A percentile compares a stretch with the other conserved stretches of the same genome.
Conservation (phyloP, 1,284 basidiomycete genomes). For the Leccinum subatratum region DNA sequence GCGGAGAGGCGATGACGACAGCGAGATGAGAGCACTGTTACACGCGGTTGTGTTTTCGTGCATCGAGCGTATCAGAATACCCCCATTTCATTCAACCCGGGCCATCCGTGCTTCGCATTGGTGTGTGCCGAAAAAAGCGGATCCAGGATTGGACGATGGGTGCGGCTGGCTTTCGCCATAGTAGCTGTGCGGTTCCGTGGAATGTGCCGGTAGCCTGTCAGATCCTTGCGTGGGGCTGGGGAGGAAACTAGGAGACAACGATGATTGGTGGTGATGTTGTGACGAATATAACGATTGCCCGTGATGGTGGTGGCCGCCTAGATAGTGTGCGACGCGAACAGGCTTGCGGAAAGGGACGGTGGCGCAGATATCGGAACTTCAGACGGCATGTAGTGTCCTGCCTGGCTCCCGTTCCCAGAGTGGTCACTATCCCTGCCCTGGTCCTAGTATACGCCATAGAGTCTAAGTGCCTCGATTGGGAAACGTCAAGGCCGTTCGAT, state of each 20-base stretch:
- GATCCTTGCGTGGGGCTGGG: constrained; percentile 30
- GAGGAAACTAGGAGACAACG: constrained; percentile 28
- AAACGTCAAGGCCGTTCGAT: constrained; percentile 23
- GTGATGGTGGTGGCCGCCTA: constrained; percentile 28
- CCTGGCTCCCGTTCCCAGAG: constrained; percentile 25
- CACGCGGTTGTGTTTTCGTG: constrained; percentile 24
- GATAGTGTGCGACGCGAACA: constrained; percentile 39
- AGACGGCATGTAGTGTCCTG: constrained; percentile 37
- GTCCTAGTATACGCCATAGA: constrained; percentile 29
- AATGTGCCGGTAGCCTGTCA: constrained; percentile 32
- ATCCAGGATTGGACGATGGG: constrained; percentile 42
- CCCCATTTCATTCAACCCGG: constrained; percentile 18
- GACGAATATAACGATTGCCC: constrained; percentile 30
- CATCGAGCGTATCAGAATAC: constrained; percentile 17
- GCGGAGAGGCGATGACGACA: too few relatives aligned
- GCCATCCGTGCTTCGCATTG: constrained; percentile 24
- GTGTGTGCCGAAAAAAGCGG: constrained; percentile 47
- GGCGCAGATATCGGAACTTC: constrained; percentile 53
- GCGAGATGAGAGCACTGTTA: constrained; percentile 21
- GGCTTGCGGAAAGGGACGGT: constrained; percentile 43
- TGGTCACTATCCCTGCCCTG: constrained; percentile 32
- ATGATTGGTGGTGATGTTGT: constrained; percentile 31
- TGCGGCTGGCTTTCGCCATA: constrained; percentile 39
- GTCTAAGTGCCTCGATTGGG: constrained; percentile 28
- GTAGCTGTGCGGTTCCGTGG: constrained; percentile 34